Evolutionary conservation across 116 monocot species (phyloP), one percentile per base, ranked within the genome.

Genomic region (Posidonia oceanica): DNA sequence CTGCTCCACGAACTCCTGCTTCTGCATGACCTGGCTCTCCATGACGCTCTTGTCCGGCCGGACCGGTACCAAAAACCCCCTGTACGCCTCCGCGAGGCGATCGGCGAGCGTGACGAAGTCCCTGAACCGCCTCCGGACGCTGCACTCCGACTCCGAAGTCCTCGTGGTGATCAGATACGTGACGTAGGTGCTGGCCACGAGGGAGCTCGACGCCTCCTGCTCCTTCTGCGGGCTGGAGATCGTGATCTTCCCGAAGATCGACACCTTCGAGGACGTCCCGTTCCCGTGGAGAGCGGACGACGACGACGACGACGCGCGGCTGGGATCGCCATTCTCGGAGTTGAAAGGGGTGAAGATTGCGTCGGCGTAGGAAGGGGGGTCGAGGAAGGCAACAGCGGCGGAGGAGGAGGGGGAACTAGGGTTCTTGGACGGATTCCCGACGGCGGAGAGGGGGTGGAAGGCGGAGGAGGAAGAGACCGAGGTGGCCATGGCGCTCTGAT

Each of bases 1-100:
- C 79, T 84, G 98, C 80, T 93, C 87, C 4, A 98, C 87, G 68
- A 98, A 98, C 71, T 98, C 98, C 18, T 81, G 75, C 86, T 82
- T 83, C 77, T 93, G 89, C 98, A 93, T 98, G 67, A 93, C 79
- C 88, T 98, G 98, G 71, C 83, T 76, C 83, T 94, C 94, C 12
- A 94, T 80, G 22, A 85, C 80, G 77, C 62, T 82, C 83, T 94
- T 94, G 61, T 97, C 91, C 0, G 89, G 89, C 39, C 89, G 82
- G 7, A 70, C 72, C 18, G 89, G 91, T 6, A 88, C 70, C 78
- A 91, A 85, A 75, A 76, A 82, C 11, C 88, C 95, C 12, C 91
- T 82, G 78, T 81, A 86, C 14, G 87, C 72, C 73, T 88, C 95
- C 1, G 86, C 78, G 14, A 96, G 80, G 7, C 88, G 88, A 70